A percentile compares a stretch with the other conserved stretches of the same genome.
Conservation (phyloP, 1,139 yeast species). For the Chernovozyma aurita region DNA sequence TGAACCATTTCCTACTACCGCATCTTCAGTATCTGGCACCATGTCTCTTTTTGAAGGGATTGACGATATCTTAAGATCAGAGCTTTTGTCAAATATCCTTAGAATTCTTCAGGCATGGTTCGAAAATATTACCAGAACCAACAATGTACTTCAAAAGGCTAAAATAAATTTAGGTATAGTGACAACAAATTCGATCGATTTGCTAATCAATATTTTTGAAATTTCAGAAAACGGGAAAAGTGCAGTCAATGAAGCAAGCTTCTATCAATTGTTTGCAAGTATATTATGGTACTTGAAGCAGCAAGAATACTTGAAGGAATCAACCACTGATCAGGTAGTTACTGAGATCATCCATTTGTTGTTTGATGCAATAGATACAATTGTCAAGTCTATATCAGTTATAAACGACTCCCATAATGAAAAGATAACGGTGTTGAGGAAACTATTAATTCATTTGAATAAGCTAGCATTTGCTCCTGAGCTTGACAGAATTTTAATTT, state of each 20-base stretch:
- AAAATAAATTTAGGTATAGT: constrained; percentile 4
- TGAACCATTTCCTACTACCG: background rate
- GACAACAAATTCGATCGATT: constrained; percentile 1
- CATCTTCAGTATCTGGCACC: background rate
- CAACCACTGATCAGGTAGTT: background rate
- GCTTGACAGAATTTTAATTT: constrained; percentile 16
- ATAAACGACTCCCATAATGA: constrained; percentile 3
- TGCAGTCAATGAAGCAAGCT: background rate
- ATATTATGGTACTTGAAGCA: background rate
- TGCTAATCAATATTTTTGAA: constrained; percentile 3
- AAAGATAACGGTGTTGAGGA: constrained; percentile 13
- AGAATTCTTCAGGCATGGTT: constrained; percentile 22
- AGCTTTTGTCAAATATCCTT: constrained; percentile 26
- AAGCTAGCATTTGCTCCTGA: constrained; percentile 20
- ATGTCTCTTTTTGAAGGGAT: constrained; percentile 15
- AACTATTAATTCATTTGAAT: constrained; percentile 19
- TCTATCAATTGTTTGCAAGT: background rate
- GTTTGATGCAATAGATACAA: constrained; percentile 20
- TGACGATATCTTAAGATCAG: constrained; percentile 23
- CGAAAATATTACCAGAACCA: constrained; percentile 15
- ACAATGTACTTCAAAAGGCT: constrained; percentile 6
- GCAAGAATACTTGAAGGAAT: background rate
- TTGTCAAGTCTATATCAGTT: constrained; percentile 13
- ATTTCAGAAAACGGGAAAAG: background rate
- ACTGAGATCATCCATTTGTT: constrained; percentile 22